These are phyloP conservation scores for Chlamydomonas applanata DNA, from an alignment of 139 green algal genomes.

Conservation along the genomic window DNA sequence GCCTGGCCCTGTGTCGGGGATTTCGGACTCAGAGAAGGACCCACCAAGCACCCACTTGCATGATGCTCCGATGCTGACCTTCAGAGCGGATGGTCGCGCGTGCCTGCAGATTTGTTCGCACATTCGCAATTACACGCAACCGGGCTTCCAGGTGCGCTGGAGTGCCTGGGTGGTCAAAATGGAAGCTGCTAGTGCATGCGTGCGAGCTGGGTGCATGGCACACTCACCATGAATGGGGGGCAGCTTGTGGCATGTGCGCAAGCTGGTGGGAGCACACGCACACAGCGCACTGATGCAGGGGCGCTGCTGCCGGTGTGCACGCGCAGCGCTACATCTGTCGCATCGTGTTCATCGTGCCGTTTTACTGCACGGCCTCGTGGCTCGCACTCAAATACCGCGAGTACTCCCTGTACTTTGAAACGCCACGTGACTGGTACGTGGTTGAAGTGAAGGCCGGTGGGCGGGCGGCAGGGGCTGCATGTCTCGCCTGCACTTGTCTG, in stretches of 20 bases:
- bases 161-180: not conserved
- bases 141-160: conserved; percentile 74
- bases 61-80: not conserved
- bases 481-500: too few relatives aligned
- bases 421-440: conserved; percentile 82
- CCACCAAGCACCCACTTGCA: not conserved
- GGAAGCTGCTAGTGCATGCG: not conserved
- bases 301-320: not conserved
- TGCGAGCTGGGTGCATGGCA: not conserved
- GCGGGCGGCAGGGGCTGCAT: too few relatives aligned
- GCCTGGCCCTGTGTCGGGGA: not conserved
- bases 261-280: not conserved
- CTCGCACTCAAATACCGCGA: conserved; percentile 69
- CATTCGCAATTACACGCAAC: conserved; percentile 89
- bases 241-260: not conserved
- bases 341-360: conserved; percentile 96
- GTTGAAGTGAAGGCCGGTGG: not conserved
- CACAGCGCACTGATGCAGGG: not conserved
- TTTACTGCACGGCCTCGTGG: conserved; percentile 86
- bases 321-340: conserved; percentile 94
- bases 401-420: conserved; percentile 86
- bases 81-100: not conserved
- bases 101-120: conserved; percentile 82
- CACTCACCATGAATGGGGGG: not conserved
- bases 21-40: too few relatives aligned